phyloP scores from a whole-genome alignment of 2,329 filamentous ascomycete species.

The Lecanicillium sp. region DNA sequence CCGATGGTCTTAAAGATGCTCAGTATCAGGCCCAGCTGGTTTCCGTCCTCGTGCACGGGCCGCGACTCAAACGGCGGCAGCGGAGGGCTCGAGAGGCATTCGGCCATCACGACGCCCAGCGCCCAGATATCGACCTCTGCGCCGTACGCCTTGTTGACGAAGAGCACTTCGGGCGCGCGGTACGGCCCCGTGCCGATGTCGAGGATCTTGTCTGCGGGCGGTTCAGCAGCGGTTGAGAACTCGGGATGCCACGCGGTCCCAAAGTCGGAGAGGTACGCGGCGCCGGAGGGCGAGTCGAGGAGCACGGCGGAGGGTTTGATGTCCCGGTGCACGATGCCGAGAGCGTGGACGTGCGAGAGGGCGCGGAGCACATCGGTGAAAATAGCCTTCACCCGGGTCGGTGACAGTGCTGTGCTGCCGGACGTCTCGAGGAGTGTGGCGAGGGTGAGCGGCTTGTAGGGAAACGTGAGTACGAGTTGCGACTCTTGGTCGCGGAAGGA shows the following conservation, averaged over 20 bases:
- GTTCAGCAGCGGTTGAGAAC: slow-evolving; percentile 55
- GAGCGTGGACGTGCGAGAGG: slow-evolving; percentile 63
- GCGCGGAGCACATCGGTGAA: slow-evolving; percentile 65
- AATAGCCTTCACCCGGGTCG: slow-evolving; percentile 32
- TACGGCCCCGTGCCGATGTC: slow-evolving; percentile 94
- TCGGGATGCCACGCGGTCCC: slow-evolving; percentile 79
- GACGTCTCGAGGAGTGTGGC: slow-evolving; percentile 55
- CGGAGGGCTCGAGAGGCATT: slow-evolving; percentile 53
- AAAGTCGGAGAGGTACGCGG: slow-evolving; percentile 82
- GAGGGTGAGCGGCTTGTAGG: slow-evolving; percentile 72
- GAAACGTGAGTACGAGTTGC: slow-evolving; percentile 74
- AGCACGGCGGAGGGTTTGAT: slow-evolving; percentile 90
- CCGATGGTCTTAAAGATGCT: slow-evolving; percentile 91
- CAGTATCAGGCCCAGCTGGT: slow-evolving; percentile 81
- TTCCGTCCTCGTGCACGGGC: slow-evolving; percentile 67
- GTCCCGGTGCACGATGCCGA: slow-evolving; percentile 84
- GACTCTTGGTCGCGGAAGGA: slow-evolving; percentile 67
- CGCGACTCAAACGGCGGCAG: slow-evolving; percentile 77
- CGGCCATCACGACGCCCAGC: slow-evolving; percentile 75
- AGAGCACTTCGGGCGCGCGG: slow-evolving; percentile 82
- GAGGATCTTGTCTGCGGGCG: slow-evolving; percentile 67
- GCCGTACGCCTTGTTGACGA: slow-evolving; percentile 71
- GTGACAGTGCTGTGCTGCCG: slow-evolving; percentile 24
- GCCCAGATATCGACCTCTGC: slow-evolving; percentile 82
- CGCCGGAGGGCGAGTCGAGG: slow-evolving; percentile 58